Base-by-base conservation (phyloP, 75 land plant species). In the Sequoia sempervirens region DNA sequence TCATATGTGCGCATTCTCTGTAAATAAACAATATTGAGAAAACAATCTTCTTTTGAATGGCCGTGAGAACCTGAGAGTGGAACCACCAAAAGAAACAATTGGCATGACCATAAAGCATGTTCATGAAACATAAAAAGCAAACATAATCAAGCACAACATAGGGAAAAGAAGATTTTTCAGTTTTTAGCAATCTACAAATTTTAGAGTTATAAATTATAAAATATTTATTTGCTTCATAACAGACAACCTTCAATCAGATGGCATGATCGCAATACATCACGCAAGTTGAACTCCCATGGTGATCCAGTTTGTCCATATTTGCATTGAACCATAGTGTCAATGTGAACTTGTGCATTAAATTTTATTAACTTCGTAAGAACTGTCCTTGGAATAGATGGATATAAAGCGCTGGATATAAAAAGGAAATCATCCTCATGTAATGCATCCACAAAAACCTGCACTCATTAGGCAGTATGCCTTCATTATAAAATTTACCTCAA, bases 201-300 rank as follows among this genome's bases (percentile, higher is more conserved):
- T 45, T 43, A 78, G 13, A 78, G 80, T n/a, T 78, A n/a, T 30
- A 78, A 78, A 78, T 23, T 7, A 76, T n/a, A 78, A 41, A 43
- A n/a, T n/a, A 78, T 3, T 47, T 47, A 23, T n/a, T 78, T 26
- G 30, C 26, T 40, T 43, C 47, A 78, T 43, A 38, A 69, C 23
- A 38, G 40, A 84, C 43, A 83, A 93, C 97, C 92, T 92, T 92
- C 84, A 32, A 96, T 89, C 17, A 98, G 87, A 78, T 90, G 84
- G 84, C 99, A 98, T 82, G 97, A 94, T 46, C 99, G 90, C 28
- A 96, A 64, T 18, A 98, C 92, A 91, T 98, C 99, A 50, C 99
- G 97, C 17, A 98, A 91, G 89, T 98, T 98, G 86, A 98, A 98
- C 82, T 98, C 99, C 99, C 99, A 98, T 8, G 99, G 99, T 4